phyloP scores from a whole-genome alignment of 345 rosid genomes.

The Murraya paniculata region DNA sequence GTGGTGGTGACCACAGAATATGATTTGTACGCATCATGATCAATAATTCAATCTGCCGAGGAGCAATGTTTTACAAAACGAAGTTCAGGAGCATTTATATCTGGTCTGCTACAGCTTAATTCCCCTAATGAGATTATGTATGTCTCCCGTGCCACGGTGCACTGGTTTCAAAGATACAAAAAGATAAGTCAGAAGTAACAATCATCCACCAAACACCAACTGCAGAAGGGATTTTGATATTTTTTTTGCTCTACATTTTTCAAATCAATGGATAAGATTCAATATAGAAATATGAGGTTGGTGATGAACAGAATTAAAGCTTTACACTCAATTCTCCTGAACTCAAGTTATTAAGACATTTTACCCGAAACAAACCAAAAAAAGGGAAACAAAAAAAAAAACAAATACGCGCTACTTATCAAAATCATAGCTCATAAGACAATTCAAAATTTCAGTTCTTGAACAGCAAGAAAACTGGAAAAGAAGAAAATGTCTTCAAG shows the following conservation, averaged over 20 bases:
- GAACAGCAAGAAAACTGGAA: neutral
- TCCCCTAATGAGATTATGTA: too few species aligned
- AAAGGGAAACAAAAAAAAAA: too few species aligned
- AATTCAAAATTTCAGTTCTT: neutral
- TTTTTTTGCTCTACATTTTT: neutral
- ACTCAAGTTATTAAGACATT: neutral
- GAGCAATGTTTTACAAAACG: too few species aligned
- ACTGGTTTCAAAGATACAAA: too few species aligned
- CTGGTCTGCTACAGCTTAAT: too few species aligned
- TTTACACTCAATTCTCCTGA: neutral
- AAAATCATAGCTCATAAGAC: neutral
- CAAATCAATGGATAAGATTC: neutral
- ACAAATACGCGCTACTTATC: too few species aligned
- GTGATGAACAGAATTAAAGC: neutral
- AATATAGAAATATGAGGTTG: neutral
- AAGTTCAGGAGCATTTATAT: too few species aligned
- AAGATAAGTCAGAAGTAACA: neutral
- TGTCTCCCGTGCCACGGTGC: too few species aligned
- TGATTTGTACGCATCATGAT: neutral
- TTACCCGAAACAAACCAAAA: neutral
- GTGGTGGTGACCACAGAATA: neutral
- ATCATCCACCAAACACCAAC: neutral
- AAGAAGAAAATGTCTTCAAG: conserved; percentile 19
- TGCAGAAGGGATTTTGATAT: neutral
- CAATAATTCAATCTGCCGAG: neutral